These are phyloP conservation scores for Picea sitchensis DNA, from an alignment of 75 land plant genomes.

Conservation along the genomic window DNA sequence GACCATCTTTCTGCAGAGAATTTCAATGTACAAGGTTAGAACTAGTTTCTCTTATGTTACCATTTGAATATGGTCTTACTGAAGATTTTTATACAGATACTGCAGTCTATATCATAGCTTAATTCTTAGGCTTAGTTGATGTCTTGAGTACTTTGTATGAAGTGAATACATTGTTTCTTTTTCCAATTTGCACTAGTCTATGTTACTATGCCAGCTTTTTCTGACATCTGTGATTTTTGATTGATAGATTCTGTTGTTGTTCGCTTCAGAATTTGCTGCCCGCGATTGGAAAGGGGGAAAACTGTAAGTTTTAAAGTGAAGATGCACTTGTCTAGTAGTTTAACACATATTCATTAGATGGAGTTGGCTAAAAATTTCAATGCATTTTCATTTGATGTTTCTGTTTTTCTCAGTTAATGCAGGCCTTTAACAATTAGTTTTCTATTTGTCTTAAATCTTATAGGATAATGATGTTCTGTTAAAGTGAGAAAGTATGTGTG, in stretches of 20 bases:
- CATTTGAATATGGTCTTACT: constrained; percentile 12
- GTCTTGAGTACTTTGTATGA: background rate
- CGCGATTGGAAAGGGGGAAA: constrained; percentile 53
- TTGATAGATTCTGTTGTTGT: constrained; percentile 60
- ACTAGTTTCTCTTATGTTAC: background rate
- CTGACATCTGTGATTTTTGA: background rate
- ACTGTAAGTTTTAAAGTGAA: constrained; percentile 37
- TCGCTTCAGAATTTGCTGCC: constrained; percentile 70
- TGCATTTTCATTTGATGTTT: background rate
- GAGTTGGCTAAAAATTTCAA: background rate
- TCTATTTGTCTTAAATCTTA: background rate
- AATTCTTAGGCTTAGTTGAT: background rate
- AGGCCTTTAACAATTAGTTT: background rate
- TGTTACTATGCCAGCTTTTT: background rate
- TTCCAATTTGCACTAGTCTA: background rate
- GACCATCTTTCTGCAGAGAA: background rate
- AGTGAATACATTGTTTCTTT: background rate
- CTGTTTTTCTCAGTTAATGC: background rate
- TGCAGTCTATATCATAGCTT: constrained; percentile 15
- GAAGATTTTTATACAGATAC: constrained; percentile 13
- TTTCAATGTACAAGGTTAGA: constrained; percentile 10
- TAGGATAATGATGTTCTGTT: background rate
- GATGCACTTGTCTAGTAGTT: background rate
- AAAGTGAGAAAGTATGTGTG: background rate
- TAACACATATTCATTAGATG: background rate